phyloP scores from a whole-genome alignment of 2,329 filamentous ascomycete genomes.

The Macrophomina tecta region DNA sequence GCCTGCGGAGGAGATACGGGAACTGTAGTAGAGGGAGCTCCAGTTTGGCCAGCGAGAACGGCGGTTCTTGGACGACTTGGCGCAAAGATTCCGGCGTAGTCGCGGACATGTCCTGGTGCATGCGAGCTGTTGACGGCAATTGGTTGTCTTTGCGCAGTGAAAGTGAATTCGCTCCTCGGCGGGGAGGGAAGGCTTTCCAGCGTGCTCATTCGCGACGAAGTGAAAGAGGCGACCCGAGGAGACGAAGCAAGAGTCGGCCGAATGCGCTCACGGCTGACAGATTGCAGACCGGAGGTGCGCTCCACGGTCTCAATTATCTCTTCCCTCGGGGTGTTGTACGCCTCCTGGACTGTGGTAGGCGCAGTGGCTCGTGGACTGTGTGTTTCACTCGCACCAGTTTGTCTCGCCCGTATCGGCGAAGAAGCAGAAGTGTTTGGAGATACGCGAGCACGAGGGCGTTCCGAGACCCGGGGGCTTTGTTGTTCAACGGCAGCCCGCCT shows the following conservation, averaged over 20 bases:
- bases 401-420: neutral
- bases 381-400: neutral
- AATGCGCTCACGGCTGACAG: neutral
- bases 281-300: neutral
- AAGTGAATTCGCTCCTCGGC: neutral
- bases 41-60: neutral
- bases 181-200: neutral
- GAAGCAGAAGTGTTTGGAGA: neutral
- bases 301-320: constrained; percentile 1
- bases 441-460: neutral
- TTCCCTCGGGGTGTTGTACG: neutral
- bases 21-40: neutral
- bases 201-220: neutral
- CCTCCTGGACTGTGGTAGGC: neutral
- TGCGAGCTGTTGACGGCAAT: neutral
- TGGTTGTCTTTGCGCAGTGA: neutral
- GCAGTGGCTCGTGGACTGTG: neutral
- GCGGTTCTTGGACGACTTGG: neutral
- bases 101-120: no score
- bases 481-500: neutral
- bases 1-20: neutral
- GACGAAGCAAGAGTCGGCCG: neutral
- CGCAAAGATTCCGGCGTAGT: neutral
- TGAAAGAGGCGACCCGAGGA: no score
- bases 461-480: neutral